Percentiles rank a stretch among this genome's conserved stretches.
These are phyloP conservation scores for Heterobasidion parviporum DNA, from an alignment of 1,284 basidiomycete genomes.

Conservation along the genomic window DNA sequence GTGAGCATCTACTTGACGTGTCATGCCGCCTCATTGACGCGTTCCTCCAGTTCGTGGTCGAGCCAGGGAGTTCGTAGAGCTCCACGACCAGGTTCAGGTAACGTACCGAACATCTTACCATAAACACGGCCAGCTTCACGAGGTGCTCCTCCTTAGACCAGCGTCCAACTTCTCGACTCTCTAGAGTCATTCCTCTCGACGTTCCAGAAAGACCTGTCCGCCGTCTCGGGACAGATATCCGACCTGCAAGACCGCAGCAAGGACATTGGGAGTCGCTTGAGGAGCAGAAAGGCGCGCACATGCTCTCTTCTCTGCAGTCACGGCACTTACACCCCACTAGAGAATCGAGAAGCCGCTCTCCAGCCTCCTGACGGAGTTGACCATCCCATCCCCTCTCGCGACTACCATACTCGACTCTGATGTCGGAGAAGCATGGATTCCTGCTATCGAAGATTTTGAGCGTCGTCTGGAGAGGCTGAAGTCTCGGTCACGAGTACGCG, in stretches of 20 bases:
- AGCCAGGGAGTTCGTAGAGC: constrained; percentile 71
- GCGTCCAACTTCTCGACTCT: constrained; percentile 72
- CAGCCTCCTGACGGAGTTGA: constrained; percentile 72
- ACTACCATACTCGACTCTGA: constrained; percentile 77
- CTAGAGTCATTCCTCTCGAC: constrained; percentile 88
- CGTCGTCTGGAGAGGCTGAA: constrained; percentile 61
- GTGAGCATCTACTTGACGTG: background rate
- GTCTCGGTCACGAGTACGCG: constrained; percentile 72
- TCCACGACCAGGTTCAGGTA: constrained; percentile 76
- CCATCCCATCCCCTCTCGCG: constrained; percentile 76
- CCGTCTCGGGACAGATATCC: constrained; percentile 92
- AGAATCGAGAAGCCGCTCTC: constrained; percentile 85
- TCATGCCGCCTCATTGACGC: background rate
- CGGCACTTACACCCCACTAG: constrained; percentile 32
- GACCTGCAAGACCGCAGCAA: constrained; percentile 87
- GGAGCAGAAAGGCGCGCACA: constrained; percentile 66
- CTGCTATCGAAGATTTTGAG: constrained; percentile 76
- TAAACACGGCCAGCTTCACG: background rate
- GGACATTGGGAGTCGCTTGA: constrained; percentile 81
- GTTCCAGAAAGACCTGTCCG: constrained; percentile 89
- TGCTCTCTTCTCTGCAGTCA: background rate
- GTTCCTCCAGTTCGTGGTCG: constrained; percentile 7
- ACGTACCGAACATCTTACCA: background rate
- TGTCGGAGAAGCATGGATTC: constrained; percentile 80
- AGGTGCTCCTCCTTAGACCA: constrained; percentile 40